Conservation (phyloP, 164 flowering plant genomes). For the Tinospora cordifolia region DNA sequence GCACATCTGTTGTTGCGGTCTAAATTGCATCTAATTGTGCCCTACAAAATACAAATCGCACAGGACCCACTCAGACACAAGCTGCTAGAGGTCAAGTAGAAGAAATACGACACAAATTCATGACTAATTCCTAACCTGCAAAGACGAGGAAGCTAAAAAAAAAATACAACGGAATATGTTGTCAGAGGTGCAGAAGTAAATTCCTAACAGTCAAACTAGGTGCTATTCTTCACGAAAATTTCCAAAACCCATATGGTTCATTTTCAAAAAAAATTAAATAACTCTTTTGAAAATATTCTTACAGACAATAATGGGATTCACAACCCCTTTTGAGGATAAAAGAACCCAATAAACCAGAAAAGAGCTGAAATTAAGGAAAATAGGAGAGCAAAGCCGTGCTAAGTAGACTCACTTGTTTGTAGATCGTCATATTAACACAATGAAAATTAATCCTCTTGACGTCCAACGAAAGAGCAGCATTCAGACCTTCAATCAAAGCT, state of each 20-base stretch:
- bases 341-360: not conserved
- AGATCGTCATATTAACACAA: conserved; percentile 37
- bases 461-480: conserved; percentile 43
- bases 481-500: conserved; percentile 69
- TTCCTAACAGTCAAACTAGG: not conserved
- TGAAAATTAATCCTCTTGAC: conserved; percentile 35
- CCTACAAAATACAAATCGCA: not conserved
- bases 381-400: not conserved
- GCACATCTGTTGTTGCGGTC: too few species aligned
- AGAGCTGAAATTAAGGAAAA: not conserved
- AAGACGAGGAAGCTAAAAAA: not conserved
- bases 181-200: not conserved
- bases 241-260: not conserved
- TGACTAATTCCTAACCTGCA: not conserved
- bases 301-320: not conserved
- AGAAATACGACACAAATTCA: too few species aligned
- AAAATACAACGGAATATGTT: not conserved
- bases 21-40: not conserved
- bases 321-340: not conserved
- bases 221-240: not conserved
- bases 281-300: not conserved
- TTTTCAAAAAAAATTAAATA: not conserved
- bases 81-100: too few species aligned
- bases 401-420: conserved; percentile 45
- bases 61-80: not conserved